phyloP scores from a whole-genome alignment of 768 basidiomycete species.

The Imleria badia region DNA sequence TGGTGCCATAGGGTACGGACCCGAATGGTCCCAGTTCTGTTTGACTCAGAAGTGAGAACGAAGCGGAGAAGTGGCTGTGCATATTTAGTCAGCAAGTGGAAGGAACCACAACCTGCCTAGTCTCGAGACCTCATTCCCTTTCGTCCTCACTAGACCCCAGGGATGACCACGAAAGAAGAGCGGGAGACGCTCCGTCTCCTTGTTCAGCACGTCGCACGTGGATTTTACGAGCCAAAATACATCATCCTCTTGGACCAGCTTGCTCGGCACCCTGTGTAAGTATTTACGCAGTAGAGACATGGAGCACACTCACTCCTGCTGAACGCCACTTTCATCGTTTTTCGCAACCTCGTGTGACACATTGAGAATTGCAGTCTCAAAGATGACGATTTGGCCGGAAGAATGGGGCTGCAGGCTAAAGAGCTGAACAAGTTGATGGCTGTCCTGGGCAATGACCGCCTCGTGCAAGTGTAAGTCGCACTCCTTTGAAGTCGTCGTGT shows the following conservation, averaged over 20 bases:
- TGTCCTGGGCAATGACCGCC: conserved; percentile 70
- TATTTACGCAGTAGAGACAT: conserved; percentile 38
- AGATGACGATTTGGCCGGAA: conserved; percentile 90
- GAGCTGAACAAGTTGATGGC: conserved; percentile 90
- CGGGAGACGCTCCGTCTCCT: conserved; percentile 81
- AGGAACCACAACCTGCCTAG: too few species aligned
- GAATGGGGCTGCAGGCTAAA: conserved; percentile 86
- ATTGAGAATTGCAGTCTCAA: conserved; percentile 61
- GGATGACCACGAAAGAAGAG: conserved; percentile 73
- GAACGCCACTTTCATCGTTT: conserved; percentile 12
- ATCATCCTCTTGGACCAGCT: conserved; percentile 94
- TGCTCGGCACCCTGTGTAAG: conserved; percentile 92
- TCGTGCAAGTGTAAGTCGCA: conserved; percentile 69
- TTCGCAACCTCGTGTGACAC: conserved; percentile 16
- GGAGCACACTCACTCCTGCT: conserved; percentile 17
- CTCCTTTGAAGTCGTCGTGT: neutral
- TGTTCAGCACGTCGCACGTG: conserved; percentile 89
- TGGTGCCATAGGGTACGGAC: too few species aligned
- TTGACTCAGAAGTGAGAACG: too few species aligned
- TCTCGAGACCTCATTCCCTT: too few species aligned
- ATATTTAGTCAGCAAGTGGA: too few species aligned
- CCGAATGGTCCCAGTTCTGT: too few species aligned
- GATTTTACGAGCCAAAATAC: conserved; percentile 92
- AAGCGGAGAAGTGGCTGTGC: too few species aligned
- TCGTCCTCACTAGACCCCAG: neutral